Conservation (phyloP, 2,329 filamentous ascomycete species). For the Ophiostoma angusticollis region DNA sequence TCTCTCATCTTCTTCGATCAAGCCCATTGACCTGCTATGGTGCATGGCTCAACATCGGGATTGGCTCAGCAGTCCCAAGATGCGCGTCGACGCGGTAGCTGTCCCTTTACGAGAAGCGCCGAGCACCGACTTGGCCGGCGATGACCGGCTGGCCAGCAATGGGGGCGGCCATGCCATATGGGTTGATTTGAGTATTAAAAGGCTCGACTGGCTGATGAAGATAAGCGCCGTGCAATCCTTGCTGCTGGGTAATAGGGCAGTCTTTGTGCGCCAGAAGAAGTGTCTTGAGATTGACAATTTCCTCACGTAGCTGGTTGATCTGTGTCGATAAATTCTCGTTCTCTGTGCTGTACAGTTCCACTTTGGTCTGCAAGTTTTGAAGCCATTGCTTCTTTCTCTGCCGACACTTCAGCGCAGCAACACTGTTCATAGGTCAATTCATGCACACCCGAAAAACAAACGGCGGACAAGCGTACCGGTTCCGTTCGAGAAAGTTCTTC, state of each 20-base stretch:
- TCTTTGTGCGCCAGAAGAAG: conserved; percentile 90
- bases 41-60: too few relatives aligned
- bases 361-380: conserved; percentile 84
- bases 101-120: conserved; percentile 38
- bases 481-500: conserved; percentile 93
- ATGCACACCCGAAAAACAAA: neutral
- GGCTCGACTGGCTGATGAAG: conserved; percentile 42
- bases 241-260: conserved; percentile 81
- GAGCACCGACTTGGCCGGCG: conserved; percentile 38
- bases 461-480: conserved; percentile 46
- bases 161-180: conserved; percentile 43
- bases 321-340: conserved; percentile 79
- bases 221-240: conserved; percentile 51
- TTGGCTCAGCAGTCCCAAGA: too few relatives aligned
- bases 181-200: conserved; percentile 42
- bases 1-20: too few relatives aligned
- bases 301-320: conserved; percentile 74
- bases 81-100: too few relatives aligned
- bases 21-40: too few relatives aligned
- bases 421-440: conserved; percentile 38
- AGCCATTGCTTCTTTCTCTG: conserved; percentile 99
- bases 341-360: conserved; percentile 83
- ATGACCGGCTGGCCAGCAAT: conserved; percentile 42
- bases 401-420: conserved; percentile 90
- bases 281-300: conserved; percentile 90